Percentiles rank a stretch among this genome's conserved stretches.
Evolutionary conservation across 2,329 filamentous ascomycete species (phyloP).

Genomic region (Venturiaceae sp.): DNA sequence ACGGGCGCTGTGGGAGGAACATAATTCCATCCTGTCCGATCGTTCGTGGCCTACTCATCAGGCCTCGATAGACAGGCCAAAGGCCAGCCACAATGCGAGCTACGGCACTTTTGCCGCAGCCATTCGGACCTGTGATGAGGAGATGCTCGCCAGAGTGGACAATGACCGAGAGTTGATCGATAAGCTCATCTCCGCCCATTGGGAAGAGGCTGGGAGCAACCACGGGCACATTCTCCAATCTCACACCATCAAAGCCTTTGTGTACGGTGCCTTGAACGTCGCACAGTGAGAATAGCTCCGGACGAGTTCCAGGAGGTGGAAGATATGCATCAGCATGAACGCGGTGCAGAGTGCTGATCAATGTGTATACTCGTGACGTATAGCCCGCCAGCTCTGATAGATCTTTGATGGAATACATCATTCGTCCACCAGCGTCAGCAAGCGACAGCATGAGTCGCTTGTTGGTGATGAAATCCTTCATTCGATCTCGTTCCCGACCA

Average conservation of each 20-base stretch:
- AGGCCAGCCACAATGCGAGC: constrained; percentile 79
- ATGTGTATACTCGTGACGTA: constrained; percentile 88
- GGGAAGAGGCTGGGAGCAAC: constrained; percentile 85
- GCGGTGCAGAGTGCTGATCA: constrained; percentile 89
- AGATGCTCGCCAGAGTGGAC: constrained; percentile 87
- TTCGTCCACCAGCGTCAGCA: constrained; percentile 87
- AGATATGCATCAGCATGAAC: constrained; percentile 88
- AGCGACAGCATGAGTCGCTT: constrained; percentile 96
- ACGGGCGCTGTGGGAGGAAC: constrained; percentile 92
- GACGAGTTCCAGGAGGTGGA: constrained; percentile 51
- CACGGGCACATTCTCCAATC: constrained; percentile 85
- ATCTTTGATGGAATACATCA: constrained; percentile 99
- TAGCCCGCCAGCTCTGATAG: constrained; percentile 91
- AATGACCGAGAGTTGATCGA: constrained; percentile 81
- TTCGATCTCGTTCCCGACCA: constrained; percentile 69
- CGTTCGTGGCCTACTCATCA: constrained; percentile 77
- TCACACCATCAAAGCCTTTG: constrained; percentile 88
- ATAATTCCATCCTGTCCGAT: constrained; percentile 87
- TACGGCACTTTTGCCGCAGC: constrained; percentile 86
- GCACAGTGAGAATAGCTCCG: constrained; percentile 78
- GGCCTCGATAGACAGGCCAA: constrained; percentile 91
- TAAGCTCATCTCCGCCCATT: constrained; percentile 80
- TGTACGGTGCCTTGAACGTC: constrained; percentile 92
- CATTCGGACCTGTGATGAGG: constrained; percentile 89
- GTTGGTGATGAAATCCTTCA: constrained; percentile 99